Conservation (phyloP, 192 early-diverging fungal species). For the Linnemannia schmuckeri region DNA sequence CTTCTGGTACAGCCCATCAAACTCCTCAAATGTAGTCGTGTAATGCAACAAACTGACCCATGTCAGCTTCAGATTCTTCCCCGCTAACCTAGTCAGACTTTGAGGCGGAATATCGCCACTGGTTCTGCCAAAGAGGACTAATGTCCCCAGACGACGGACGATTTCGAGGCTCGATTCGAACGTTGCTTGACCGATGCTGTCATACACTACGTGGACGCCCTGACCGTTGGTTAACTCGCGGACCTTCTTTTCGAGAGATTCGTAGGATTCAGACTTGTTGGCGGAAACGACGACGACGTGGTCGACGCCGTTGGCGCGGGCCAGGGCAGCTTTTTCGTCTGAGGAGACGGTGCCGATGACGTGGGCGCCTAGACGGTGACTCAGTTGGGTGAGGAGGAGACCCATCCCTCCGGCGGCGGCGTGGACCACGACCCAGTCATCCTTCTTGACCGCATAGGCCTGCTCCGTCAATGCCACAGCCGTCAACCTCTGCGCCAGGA, state of each 20-base stretch:
- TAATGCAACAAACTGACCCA: constrained; percentile 79
- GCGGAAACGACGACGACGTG: constrained; percentile 75
- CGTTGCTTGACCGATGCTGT: constrained; percentile 88
- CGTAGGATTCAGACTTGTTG: constrained; percentile 27
- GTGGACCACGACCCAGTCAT: constrained; percentile 86
- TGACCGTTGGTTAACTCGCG: constrained; percentile 74
- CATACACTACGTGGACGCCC: constrained; percentile 84
- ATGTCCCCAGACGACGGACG: constrained; percentile 68
- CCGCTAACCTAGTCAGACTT: constrained; percentile 60
- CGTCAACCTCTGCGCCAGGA: constrained; percentile 84
- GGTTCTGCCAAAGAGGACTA: constrained; percentile 90
- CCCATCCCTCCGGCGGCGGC: constrained; percentile 93
- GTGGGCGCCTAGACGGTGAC: constrained; percentile 77
- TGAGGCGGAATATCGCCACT: constrained; percentile 79
- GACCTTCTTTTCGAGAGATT: constrained; percentile 73
- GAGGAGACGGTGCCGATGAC: constrained; percentile 88
- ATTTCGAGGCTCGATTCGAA: constrained; percentile 77
- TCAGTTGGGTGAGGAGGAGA: constrained; percentile 78
- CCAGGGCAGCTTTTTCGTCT: constrained; percentile 73
- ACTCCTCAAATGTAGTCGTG: constrained; percentile 72
- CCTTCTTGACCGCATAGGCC: constrained; percentile 74
- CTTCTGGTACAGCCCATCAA: constrained; percentile 64
- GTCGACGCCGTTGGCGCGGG: constrained; percentile 70
- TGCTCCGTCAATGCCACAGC: constrained; percentile 75
- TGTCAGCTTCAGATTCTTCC: constrained; percentile 77